Evolutionary conservation across 2,329 filamentous ascomycete species (phyloP).

Genomic region (Venturia nashicola): DNA sequence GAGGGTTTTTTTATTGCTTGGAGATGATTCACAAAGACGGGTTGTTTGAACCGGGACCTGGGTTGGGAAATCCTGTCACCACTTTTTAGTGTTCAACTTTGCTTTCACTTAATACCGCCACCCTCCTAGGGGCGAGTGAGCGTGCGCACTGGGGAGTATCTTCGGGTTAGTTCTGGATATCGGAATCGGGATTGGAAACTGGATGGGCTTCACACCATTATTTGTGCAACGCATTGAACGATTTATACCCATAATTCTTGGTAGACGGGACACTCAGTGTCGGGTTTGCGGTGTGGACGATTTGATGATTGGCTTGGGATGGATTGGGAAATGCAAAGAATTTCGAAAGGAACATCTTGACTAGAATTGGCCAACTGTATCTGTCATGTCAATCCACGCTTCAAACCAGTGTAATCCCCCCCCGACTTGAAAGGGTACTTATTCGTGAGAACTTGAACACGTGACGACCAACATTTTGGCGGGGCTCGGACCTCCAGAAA

Average conservation of each 20-base stretch:
- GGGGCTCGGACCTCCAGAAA: background rate
- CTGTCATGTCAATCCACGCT: too few species aligned
- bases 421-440: too few species aligned
- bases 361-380: too few species aligned
- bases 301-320: background rate
- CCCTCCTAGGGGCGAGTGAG: background rate
- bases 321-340: background rate
- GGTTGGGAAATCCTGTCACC: background rate
- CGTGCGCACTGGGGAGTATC: background rate
- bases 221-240: background rate
- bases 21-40: background rate
- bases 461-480: background rate
- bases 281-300: background rate
- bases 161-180: background rate
- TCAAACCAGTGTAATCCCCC: too few species aligned
- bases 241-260: background rate
- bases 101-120: background rate
- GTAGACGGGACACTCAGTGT: background rate
- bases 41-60: background rate
- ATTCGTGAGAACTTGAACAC: background rate
- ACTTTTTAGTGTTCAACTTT: background rate
- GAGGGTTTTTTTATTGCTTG: background rate
- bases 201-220: background rate
- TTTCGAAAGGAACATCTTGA: background rate
- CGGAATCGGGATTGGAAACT: background rate